phyloP scores from a whole-genome alignment of 2,329 filamentous ascomycete species.

The Periconia digitata region DNA sequence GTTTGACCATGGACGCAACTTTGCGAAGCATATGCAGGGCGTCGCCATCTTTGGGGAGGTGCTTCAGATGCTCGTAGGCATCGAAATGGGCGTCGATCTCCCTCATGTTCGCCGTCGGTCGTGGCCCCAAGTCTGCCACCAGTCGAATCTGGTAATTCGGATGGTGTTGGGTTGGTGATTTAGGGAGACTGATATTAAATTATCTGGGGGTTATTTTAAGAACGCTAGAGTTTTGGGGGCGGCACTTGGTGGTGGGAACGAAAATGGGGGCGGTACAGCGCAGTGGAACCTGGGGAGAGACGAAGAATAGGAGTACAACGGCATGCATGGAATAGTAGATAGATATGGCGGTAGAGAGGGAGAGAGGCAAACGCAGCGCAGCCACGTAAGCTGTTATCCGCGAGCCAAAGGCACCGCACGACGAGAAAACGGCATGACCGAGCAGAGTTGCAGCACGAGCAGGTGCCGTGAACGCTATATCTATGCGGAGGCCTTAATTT shows the following conservation, averaged over 20 bases:
- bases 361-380: conserved; percentile 13
- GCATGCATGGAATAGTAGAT: conserved; percentile 15
- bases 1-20: conserved; percentile 86
- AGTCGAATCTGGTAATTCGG: neutral
- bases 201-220: neutral
- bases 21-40: conserved; percentile 68
- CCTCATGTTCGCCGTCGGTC: conserved; percentile 30
- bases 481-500: neutral
- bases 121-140: neutral
- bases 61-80: conserved; percentile 53
- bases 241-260: neutral
- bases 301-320: conserved; percentile 10
- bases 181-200: neutral
- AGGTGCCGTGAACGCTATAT: neutral
- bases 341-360: too few species aligned
- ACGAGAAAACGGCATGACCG: neutral
- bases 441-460: neutral
- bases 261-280: neutral
- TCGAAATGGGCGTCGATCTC: conserved; percentile 53
- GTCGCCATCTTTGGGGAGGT: conserved; percentile 47
- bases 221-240: neutral
- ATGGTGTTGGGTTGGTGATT: neutral
- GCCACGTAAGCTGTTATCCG: conserved; percentile 28
- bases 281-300: conserved; percentile 1
- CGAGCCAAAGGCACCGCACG: conserved; percentile 6